These are phyloP conservation scores for Limnomonas spitsbergensis DNA, from an alignment of 139 green algal genomes.

Conservation along the genomic window DNA sequence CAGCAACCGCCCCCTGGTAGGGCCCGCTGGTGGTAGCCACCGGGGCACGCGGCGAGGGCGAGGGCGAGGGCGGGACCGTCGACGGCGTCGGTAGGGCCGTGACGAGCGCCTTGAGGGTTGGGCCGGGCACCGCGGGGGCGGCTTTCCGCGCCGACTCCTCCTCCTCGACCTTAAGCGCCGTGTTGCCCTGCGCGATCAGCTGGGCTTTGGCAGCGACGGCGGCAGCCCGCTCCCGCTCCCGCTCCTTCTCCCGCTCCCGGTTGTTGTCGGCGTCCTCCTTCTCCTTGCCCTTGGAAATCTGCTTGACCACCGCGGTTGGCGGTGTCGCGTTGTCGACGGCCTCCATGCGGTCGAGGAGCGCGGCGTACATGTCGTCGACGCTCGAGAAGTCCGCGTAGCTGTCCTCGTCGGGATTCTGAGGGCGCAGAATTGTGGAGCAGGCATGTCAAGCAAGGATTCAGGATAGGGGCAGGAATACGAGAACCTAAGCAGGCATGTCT, in stretches of 20 bases:
- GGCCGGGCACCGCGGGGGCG: constrained; percentile 16
- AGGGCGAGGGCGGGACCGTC: not conserved
- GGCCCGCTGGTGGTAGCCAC: not conserved
- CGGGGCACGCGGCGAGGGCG: not conserved
- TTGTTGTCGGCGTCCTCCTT: constrained; percentile 46
- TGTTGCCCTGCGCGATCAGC: constrained; percentile 69
- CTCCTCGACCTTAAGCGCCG: constrained; percentile 23
- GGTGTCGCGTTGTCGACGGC: constrained; percentile 49
- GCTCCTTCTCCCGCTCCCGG: constrained; percentile 60
- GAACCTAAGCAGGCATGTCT: too few relatives aligned
- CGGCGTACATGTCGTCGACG: constrained; percentile 80
- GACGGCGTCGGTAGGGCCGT: not conserved
- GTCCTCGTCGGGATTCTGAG: constrained; percentile 22
- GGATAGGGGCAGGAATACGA: too few relatives aligned
- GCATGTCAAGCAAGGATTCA: too few relatives aligned
- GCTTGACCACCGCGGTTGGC: constrained; percentile 24
- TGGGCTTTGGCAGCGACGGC: constrained; percentile 74
- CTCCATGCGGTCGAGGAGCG: constrained; percentile 66
- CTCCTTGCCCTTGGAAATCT: constrained; percentile 24
- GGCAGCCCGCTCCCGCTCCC: constrained; percentile 68
- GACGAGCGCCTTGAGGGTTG: constrained; percentile 2
- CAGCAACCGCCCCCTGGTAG: too few relatives aligned
- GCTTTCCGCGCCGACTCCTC: constrained; percentile 12
- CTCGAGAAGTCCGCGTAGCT: constrained; percentile 44
- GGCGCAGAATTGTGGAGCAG: not conserved